phyloP scores from a whole-genome alignment of 2,329 filamentous ascomycete species.

The Apiospora saccharicola region DNA sequence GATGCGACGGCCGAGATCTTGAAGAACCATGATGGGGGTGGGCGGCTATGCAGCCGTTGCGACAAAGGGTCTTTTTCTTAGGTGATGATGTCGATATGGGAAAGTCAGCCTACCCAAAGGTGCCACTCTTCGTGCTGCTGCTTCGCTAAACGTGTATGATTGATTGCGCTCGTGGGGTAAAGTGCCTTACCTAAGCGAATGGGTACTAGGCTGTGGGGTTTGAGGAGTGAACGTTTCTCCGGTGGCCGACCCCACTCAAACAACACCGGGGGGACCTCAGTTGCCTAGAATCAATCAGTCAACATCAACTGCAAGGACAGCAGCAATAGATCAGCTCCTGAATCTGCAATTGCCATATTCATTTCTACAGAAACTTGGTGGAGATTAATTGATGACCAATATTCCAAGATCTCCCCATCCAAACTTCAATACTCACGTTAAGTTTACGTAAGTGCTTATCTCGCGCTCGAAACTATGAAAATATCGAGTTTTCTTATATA shows the following conservation, averaged over 20 bases:
- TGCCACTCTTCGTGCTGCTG: conserved; percentile 15
- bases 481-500: no score
- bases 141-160: conserved; percentile 16
- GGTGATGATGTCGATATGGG: not conserved
- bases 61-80: not conserved
- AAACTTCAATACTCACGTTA: no score
- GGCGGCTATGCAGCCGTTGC: conserved; percentile 23
- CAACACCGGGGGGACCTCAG: not conserved
- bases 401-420: no score
- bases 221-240: conserved; percentile 3
- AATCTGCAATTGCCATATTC: no score
- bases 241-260: not conserved
- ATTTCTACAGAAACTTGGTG: no score
- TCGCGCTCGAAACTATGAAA: no score
- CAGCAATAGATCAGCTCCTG: no score
- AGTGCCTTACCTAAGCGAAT: not conserved
- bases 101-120: conserved; percentile 12
- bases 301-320: no score
- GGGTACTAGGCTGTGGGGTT: not conserved
- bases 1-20: conserved; percentile 98
- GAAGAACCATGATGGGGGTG: conserved; percentile 81
- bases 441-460: no score
- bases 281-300: not conserved
- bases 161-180: conserved; percentile 17
- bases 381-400: no score